A percentile compares a stretch with the other conserved stretches of the same genome.
phyloP scores from a whole-genome alignment of 2,329 filamentous ascomycete species.

The Cucurbitaria berberidis region DNA sequence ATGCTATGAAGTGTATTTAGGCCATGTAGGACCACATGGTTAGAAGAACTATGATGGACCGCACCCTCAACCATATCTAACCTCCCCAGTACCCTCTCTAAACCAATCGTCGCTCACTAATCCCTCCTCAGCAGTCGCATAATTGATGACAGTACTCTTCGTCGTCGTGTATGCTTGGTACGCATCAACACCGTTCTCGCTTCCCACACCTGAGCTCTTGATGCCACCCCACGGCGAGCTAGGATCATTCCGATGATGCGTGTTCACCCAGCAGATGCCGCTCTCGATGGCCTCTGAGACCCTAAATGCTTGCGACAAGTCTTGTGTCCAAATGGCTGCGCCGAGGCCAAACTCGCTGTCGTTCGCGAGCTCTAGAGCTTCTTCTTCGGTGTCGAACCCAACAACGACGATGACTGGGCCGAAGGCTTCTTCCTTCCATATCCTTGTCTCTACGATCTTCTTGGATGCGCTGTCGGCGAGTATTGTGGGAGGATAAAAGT shows the following conservation, averaged over 20 bases:
- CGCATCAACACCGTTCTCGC: slow-evolving; percentile 70
- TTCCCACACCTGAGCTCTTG: slow-evolving; percentile 69
- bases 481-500: slow-evolving; percentile 58
- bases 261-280: slow-evolving; percentile 57
- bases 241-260: slow-evolving; percentile 74
- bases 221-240: slow-evolving; percentile 73
- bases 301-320: slow-evolving; percentile 56
- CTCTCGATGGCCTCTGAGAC: slow-evolving; percentile 57
- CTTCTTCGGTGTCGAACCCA: slow-evolving; percentile 54
- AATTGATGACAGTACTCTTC: slow-evolving; percentile 74
- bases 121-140: slow-evolving; percentile 62
- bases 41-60: too few species aligned
- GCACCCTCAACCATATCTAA: slow-evolving; percentile 61
- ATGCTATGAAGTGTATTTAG: too few species aligned
- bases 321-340: slow-evolving; percentile 59
- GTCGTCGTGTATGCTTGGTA: slow-evolving; percentile 55
- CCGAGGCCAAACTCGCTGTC: slow-evolving; percentile 59
- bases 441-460: slow-evolving; percentile 44
- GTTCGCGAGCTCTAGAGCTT: slow-evolving; percentile 58
- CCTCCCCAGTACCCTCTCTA: slow-evolving; percentile 60
- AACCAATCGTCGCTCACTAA: slow-evolving; percentile 71
- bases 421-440: slow-evolving; percentile 58
- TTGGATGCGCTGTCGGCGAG: slow-evolving; percentile 38
- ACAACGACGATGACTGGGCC: slow-evolving; percentile 59
- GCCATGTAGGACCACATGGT: too few species aligned